Evolutionary conservation across 2,329 filamentous ascomycete species (phyloP).

Genomic region (Aspergillus hiratsukae): DNA sequence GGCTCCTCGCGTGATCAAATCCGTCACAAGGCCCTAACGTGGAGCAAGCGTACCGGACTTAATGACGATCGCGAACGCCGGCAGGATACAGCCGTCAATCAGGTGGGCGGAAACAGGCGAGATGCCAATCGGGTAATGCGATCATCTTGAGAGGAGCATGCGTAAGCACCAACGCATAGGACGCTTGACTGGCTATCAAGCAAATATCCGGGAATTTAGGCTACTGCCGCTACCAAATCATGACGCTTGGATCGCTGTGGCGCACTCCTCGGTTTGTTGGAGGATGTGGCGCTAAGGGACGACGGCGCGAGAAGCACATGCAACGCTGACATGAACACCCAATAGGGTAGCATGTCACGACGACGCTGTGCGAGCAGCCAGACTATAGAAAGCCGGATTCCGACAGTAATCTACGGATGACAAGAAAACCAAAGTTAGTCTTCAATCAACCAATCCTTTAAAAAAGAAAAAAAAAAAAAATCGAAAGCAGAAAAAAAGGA

Average conservation of each 20-base stretch:
- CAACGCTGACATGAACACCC: constrained; percentile 10
- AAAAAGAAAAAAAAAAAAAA: constrained; percentile 12
- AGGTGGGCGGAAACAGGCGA: neutral
- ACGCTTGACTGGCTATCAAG: neutral
- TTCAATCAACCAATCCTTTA: constrained; percentile 18
- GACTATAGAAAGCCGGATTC: constrained; percentile 46
- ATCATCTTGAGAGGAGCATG: neutral
- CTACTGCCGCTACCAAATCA: neutral
- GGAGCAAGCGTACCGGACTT: neutral
- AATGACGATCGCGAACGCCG: neutral
- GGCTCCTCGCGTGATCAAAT: neutral
- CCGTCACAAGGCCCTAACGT: neutral
- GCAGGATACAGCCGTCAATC: neutral
- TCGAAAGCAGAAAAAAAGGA: constrained; percentile 24
- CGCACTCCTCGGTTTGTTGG: constrained; percentile 8
- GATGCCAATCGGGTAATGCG: neutral
- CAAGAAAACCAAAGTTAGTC: constrained; percentile 30
- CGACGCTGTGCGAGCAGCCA: constrained; percentile 6
- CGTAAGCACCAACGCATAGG: neutral
- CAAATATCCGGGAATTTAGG: neutral
- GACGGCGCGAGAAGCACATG: constrained; percentile 2
- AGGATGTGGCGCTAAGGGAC: constrained; percentile 4
- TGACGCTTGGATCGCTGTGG: neutral
- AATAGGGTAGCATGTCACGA: constrained; percentile 5
- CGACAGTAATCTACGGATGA: constrained; percentile 41